Conservation (phyloP, 2,329 filamentous ascomycete genomes). For the Penicillium sp. region DNA sequence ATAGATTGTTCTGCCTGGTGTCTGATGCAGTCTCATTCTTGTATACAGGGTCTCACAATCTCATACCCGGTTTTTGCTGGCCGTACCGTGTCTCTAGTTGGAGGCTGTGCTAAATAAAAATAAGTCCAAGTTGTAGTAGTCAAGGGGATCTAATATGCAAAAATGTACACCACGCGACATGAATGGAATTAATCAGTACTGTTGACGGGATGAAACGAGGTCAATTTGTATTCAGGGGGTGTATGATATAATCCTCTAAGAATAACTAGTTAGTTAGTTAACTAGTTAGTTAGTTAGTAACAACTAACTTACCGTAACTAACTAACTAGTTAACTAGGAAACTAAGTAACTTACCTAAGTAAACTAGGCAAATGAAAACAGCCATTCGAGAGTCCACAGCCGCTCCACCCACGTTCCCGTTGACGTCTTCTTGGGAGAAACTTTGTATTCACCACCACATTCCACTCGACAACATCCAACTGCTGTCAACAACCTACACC, state of each 20-base stretch:
- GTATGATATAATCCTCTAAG: conserved; percentile 23
- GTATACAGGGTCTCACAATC: background rate
- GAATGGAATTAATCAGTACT: background rate
- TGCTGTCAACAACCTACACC: background rate
- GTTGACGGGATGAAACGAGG: conserved; percentile 11
- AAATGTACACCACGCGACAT: background rate
- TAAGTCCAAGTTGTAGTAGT: background rate
- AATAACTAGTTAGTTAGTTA: background rate
- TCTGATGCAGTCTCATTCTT: background rate
- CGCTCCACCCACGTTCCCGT: conserved; percentile 35
- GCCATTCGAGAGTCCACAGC: conserved; percentile 23
- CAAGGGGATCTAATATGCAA: background rate
- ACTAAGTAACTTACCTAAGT: no score
- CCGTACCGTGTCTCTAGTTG: no score
- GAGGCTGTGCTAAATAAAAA: background rate
- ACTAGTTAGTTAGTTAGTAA: no score
- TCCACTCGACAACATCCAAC: background rate
- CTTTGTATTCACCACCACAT: conserved; percentile 20
- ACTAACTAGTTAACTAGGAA: no score
- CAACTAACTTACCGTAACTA: no score
- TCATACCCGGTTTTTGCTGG: background rate
- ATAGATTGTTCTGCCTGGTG: conserved; percentile 4
- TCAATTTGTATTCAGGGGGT: conserved; percentile 25
- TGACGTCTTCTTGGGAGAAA: conserved; percentile 26
- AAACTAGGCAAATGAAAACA: conserved; percentile 7